Percentiles rank a stretch among this genome's conserved stretches.
Conservation (phyloP, 2,329 filamentous ascomycete genomes). For the Aspergillus sp. region DNA sequence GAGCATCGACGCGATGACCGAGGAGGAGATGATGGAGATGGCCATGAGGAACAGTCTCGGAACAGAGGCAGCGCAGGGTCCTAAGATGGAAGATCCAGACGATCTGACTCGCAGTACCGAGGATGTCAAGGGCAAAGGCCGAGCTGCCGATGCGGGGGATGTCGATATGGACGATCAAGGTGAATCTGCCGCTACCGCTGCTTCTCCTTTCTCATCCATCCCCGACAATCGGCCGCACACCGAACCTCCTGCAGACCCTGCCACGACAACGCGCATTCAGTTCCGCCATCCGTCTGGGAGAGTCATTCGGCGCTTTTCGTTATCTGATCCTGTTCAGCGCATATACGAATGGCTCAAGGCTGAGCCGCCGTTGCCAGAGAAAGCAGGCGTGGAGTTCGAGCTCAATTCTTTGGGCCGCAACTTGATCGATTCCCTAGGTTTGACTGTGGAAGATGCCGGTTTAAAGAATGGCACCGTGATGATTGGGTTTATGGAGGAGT, state of each 20-base stretch:
- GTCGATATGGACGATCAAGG: slow-evolving; percentile 37
- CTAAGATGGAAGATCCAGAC: slow-evolving; percentile 76
- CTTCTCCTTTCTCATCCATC: slow-evolving; percentile 66
- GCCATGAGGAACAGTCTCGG: slow-evolving; percentile 85
- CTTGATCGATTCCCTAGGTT: slow-evolving; percentile 71
- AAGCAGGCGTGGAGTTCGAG: slow-evolving; percentile 77
- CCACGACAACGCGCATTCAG: slow-evolving; percentile 81
- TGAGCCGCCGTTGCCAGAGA: slow-evolving; percentile 72
- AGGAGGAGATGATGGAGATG: slow-evolving; percentile 96
- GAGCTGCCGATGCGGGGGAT: slow-evolving; percentile 44
- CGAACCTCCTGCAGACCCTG: slow-evolving; percentile 71
- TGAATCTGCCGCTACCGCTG: slow-evolving; percentile 32
- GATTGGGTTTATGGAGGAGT: slow-evolving; percentile 79
- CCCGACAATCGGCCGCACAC: slow-evolving; percentile 69
- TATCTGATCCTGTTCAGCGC: slow-evolving; percentile 73
- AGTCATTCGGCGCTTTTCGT: slow-evolving; percentile 79
- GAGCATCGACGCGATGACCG: slow-evolving; percentile 85
- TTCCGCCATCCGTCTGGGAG: slow-evolving; percentile 83
- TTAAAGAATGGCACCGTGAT: slow-evolving; percentile 93
- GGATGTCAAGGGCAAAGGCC: slow-evolving; percentile 50
- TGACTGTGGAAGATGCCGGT: slow-evolving; percentile 75
- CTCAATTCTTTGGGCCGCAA: slow-evolving; percentile 86
- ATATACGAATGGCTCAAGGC: slow-evolving; percentile 98
- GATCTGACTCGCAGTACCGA: slow-evolving; percentile 70
- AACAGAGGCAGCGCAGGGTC: slow-evolving; percentile 44